These are phyloP conservation scores for Phoma herbarum DNA, from an alignment of 2,329 filamentous ascomycete genomes.

Conservation along the genomic window DNA sequence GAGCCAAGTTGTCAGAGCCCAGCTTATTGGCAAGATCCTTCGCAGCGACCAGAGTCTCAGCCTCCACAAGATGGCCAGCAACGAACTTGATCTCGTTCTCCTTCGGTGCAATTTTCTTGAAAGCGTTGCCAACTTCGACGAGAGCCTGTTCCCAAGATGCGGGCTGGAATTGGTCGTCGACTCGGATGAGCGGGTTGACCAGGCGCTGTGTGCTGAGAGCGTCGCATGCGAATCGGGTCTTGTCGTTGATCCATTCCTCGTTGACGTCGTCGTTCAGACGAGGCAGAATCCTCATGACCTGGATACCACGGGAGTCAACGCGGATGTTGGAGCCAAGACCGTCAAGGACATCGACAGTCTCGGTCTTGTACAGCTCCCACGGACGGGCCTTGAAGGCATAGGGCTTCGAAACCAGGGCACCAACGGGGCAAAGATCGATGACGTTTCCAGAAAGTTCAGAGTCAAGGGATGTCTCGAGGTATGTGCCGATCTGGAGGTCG, in stretches of 20 bases:
- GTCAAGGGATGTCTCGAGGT: slow-evolving; percentile 92
- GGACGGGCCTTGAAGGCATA: slow-evolving; percentile 97
- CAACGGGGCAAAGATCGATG: slow-evolving; percentile 97
- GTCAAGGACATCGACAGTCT: slow-evolving; percentile 94
- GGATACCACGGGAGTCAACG: slow-evolving; percentile 88
- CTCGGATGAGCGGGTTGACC: slow-evolving; percentile 88
- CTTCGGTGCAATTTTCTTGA: slow-evolving; percentile 79
- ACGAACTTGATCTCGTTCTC: slow-evolving; percentile 96
- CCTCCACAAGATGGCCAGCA: slow-evolving; percentile 88
- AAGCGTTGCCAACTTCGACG: slow-evolving; percentile 83
- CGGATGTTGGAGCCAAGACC: slow-evolving; percentile 94
- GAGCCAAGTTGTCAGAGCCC: slow-evolving; percentile 91
- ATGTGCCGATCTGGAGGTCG: slow-evolving; percentile 97
- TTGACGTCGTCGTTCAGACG: slow-evolving; percentile 97
- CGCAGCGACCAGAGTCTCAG: slow-evolving; percentile 92
- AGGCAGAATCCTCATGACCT: slow-evolving; percentile 94
- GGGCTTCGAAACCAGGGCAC: slow-evolving; percentile 94
- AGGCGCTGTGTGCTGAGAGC: slow-evolving; percentile 95
- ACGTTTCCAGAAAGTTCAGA: slow-evolving; percentile 96
- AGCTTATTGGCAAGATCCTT: slow-evolving; percentile 98
- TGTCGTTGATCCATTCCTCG: slow-evolving; percentile 99
- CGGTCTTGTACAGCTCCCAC: slow-evolving; percentile 96
- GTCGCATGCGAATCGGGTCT: slow-evolving; percentile 94
- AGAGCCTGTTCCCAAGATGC: slow-evolving; percentile 96
- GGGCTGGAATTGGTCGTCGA: slow-evolving; percentile 89